Conservation (phyloP, 148 eudicot genomes). For the Drosera capensis region DNA sequence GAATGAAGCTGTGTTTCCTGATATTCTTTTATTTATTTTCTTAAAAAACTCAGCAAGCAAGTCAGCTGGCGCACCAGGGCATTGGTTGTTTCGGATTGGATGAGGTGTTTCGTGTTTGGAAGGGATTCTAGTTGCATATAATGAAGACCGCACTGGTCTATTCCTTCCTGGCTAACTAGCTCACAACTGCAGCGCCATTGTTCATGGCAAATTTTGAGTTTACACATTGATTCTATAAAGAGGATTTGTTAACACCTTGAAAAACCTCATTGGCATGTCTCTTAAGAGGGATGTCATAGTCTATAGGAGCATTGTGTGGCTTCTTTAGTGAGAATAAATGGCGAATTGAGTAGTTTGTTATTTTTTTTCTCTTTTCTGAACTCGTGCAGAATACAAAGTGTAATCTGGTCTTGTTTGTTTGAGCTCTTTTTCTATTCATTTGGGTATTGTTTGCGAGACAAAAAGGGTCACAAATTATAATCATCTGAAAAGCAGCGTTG, state of each 20-base stretch:
- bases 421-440: too few species aligned
- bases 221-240: neutral
- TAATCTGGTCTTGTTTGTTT: too few species aligned
- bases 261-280: too few species aligned
- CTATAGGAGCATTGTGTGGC: too few species aligned
- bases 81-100: slow-evolving; percentile 44
- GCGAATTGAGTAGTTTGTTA: too few species aligned
- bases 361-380: too few species aligned
- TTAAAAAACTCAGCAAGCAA: slow-evolving; percentile 37
- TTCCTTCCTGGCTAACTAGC: neutral
- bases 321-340: too few species aligned
- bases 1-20: neutral
- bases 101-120: slow-evolving; percentile 37
- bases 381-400: too few species aligned
- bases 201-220: neutral
- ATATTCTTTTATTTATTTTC: neutral
- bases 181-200: neutral
- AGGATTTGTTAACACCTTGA: neutral
- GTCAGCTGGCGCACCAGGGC: slow-evolving; percentile 62
- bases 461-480: too few species aligned
- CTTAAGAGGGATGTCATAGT: too few species aligned
- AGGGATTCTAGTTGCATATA: slow-evolving; percentile 53
- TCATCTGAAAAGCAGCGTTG: too few species aligned
- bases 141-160: neutral
- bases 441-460: too few species aligned